A percentile compares a stretch with the other conserved stretches of the same genome.
Evolutionary conservation across 2,329 filamentous ascomycete genomes (phyloP).

Genomic region (Niveomyces coronatus): DNA sequence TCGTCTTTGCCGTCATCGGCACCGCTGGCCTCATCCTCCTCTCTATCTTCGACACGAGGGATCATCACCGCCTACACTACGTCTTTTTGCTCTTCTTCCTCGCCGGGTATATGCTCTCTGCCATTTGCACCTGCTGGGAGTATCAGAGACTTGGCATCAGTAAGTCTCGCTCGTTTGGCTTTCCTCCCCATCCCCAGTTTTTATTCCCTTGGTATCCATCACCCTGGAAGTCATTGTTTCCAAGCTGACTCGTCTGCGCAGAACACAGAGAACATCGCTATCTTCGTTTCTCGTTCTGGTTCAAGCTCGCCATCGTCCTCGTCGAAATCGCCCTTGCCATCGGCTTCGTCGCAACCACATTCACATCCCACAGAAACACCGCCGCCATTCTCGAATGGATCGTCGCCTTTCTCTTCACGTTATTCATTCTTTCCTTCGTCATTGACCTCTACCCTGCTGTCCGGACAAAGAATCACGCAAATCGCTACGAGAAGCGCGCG

Average conservation of each 20-base stretch:
- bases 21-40: constrained; percentile 73
- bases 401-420: constrained; percentile 75
- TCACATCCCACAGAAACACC: constrained; percentile 41
- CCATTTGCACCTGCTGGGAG: constrained; percentile 82
- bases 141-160: constrained; percentile 76
- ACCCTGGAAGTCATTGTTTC: not conserved
- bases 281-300: constrained; percentile 70
- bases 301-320: constrained; percentile 79
- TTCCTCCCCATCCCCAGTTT: too few species aligned
- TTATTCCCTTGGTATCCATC: not conserved
- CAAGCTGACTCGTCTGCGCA: constrained; percentile 15
- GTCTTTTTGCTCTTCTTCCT: constrained; percentile 77
- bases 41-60: constrained; percentile 74
- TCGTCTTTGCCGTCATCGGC: constrained; percentile 61
- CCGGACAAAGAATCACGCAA: constrained; percentile 36
- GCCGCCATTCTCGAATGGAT: constrained; percentile 73
- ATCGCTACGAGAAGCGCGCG: constrained; percentile 20
- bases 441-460: constrained; percentile 78
- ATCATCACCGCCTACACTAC: constrained; percentile 58
- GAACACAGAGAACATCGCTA: constrained; percentile 65
- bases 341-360: constrained; percentile 55
- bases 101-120: constrained; percentile 71
- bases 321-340: constrained; percentile 65
- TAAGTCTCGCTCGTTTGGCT: constrained; percentile 24
- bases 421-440: constrained; percentile 79